Base-by-base conservation (phyloP, 2,329 filamentous ascomycete genomes). In the Clonostachys rosea region DNA sequence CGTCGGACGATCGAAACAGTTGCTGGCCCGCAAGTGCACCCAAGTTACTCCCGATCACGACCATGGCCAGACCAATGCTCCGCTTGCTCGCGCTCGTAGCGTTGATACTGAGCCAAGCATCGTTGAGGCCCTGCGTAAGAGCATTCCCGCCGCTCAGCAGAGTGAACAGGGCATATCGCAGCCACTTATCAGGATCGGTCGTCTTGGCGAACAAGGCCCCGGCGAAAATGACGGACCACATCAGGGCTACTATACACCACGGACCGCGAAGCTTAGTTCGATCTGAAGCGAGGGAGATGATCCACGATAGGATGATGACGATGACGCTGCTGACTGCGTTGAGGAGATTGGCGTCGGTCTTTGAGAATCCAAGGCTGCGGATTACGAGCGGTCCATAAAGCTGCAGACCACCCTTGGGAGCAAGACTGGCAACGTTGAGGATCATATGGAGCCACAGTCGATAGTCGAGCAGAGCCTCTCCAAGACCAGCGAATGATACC, bases 1-100 rank as follows among this genome's bases (percentile, higher is more conserved):
- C 54, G 45, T 57, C 57, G 0, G 47, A 48, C 2, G 53, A 44
- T 0, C 53, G 46, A 37, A 61, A 60, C 0, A 61, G 47, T 34
- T 59, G 57, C 40, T 53, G 51, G 9, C 58, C 58, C 1, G 55
- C 55, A 5, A 60, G 9, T 0, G 48, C 53, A 9, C 57, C 52
- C 2, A 56, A 40, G n/a, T 61, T 60, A 12, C 52, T 57, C 1
- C 56, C 52, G 16, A 59, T 59, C 1, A 61, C 57, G 3, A 52
- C 52, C 43, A 59, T 14, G 0, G 55, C 58, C 5, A 57, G 40
- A 3, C 56, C 58, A 4, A 60, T 46, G 5, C 54, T 56, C 2
- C 53, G 50, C 11, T 48, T 51, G 20, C 47, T 48, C 1, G 54
- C 41, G 0, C 50, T 50, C 7, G 43, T 39, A 5, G 48, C 50